Evolutionary conservation across 805 yeast species (phyloP).

Genomic region (Wickerhamomyces canadensis): DNA sequence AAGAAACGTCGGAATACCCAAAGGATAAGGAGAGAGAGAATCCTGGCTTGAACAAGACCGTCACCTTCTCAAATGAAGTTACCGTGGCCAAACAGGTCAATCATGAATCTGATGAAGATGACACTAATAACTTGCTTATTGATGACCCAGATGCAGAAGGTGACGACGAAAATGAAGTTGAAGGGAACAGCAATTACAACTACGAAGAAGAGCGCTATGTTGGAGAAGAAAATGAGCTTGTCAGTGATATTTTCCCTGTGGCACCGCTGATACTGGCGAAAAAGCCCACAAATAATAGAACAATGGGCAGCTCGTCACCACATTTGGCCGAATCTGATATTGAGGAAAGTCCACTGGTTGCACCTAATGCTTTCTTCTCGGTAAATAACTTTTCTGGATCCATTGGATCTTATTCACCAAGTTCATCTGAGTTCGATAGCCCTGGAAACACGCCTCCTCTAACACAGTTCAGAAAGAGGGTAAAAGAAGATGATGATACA

Average conservation of each 20-base stretch:
- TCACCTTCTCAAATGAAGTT: conserved; percentile 19
- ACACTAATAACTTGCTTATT: conserved; percentile 9
- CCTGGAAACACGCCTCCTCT: conserved; percentile 25
- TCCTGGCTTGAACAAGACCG: conserved; percentile 13
- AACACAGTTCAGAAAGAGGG: conserved; percentile 7
- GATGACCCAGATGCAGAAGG: conserved; percentile 1
- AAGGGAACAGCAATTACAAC: no score
- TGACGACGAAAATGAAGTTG: conserved; percentile 2
- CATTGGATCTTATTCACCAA: conserved; percentile 42
- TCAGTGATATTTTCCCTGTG: conserved; percentile 19
- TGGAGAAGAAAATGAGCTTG: conserved; percentile 14
- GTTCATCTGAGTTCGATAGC: conserved; percentile 39
- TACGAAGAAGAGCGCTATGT: conserved; percentile 11
- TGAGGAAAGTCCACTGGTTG: conserved; percentile 21
- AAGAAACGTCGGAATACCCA: conserved; percentile 7
- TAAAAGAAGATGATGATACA: conserved; percentile 10
- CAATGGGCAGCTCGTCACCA: background rate
- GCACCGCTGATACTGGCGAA: conserved; percentile 18
- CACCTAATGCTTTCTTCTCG: conserved; percentile 25
- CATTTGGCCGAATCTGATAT: conserved; percentile 14
- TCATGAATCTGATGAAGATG: conserved; percentile 19
- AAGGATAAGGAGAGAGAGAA: conserved; percentile 1
- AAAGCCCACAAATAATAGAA: conserved; percentile 6
- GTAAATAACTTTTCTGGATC: conserved; percentile 31
- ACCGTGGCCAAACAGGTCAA: conserved; percentile 4